Base-by-base conservation (phyloP, 148 eudicot species). In the Spergularia bocconei region DNA sequence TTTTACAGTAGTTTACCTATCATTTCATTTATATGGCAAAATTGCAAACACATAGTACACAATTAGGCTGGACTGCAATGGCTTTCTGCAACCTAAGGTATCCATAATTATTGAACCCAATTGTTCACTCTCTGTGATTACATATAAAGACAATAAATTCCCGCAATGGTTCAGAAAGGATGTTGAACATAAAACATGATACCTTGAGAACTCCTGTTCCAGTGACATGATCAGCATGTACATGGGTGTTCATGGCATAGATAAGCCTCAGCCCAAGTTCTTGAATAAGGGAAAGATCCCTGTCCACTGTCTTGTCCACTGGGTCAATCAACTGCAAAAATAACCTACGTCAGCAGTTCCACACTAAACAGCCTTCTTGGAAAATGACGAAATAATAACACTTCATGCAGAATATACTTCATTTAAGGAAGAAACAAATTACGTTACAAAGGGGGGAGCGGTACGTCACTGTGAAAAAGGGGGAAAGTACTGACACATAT, bases 201-300 rank as follows among this genome's bases (percentile, higher is more conserved):
- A 94, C 98, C 97, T 94, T 94, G 70, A 94, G 87, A 73, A 89
- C 66, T 68, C 98, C 98, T 54, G 91, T 85, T 38, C 98, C 98
- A 63, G 98, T 94, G 80, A 94, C 91, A 85, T 94, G 98, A 88
- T 94, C 98, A 8, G 98, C 98, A 79, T 94, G 98, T 21, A 94
- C 98, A 86, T 94, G 98, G 23, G 98, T 94, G 77, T 94, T 94
- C 82, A 93, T 77, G 29, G 98, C 97, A 83, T 92, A 94, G 16
- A 94, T 66, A 63, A 94, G 97, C 81, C 90, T 94, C 87, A 95
- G 82, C 25, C 98, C 97, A 63, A 95, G 80, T 69, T 95, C 94
- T 20, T 82, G 88, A 72, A 95, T 82, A 57, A 94, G 93, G 61
- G 91, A 82, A 75, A 95, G 79, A 88, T 95, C 98, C 72, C 97